phyloP scores from a whole-genome alignment of 129 eudicot genomes.

The Calendula officinalis region DNA sequence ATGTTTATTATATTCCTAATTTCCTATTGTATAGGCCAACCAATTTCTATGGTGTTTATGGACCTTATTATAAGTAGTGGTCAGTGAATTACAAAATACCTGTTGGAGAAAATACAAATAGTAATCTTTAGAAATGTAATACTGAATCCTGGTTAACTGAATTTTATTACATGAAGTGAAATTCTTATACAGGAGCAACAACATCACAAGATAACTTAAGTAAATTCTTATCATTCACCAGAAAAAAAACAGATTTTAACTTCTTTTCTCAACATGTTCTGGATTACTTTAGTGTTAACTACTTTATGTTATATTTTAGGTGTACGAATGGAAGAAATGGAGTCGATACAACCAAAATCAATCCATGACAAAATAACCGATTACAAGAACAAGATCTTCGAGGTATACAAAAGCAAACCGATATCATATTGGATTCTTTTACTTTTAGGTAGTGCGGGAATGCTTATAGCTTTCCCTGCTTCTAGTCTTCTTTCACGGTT shows the following conservation, averaged over 20 bases:
- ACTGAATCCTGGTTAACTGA: not conserved
- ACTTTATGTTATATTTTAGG: conserved; percentile 27
- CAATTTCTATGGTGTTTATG: not conserved
- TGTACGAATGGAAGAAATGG: conserved; percentile 40
- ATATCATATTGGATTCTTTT: conserved; percentile 79
- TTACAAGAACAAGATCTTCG: conserved; percentile 35
- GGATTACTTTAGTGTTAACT: conserved; percentile 8
- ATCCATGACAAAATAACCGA: conserved; percentile 33
- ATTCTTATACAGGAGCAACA: too few species aligned
- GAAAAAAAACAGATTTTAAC: not conserved
- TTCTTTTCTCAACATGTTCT: conserved; percentile 11
- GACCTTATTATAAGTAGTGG: not conserved
- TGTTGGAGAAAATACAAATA: not conserved
- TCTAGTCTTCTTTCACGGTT: conserved; percentile 87
- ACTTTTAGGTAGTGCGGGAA: conserved; percentile 51
- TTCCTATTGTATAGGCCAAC: not conserved
- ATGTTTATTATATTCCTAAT: not conserved
- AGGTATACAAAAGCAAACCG: conserved; percentile 64
- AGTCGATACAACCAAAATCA: conserved; percentile 32
- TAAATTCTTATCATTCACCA: not conserved
- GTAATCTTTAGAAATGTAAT: not conserved
- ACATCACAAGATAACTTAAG: not conserved
- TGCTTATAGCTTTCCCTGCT: conserved; percentile 92
- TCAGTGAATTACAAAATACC: not conserved
- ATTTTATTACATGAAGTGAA: too few species aligned